Evolutionary conservation across 2,329 filamentous ascomycete genomes (phyloP).

Genomic region (Xylaria arbuscula): DNA sequence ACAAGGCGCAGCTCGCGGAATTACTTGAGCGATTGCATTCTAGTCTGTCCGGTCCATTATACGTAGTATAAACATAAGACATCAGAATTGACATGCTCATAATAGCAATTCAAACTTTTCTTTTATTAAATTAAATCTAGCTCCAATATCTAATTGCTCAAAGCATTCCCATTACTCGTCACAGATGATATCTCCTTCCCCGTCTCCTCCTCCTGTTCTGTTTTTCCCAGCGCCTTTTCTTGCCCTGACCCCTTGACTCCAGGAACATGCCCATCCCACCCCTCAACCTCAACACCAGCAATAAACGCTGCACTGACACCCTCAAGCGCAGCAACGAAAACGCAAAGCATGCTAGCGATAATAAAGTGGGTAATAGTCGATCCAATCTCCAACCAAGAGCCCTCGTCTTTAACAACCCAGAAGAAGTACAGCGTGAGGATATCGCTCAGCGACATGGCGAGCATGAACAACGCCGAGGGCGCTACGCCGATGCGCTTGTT

Average conservation of each 20-base stretch:
- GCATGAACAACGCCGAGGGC: slow-evolving; percentile 90
- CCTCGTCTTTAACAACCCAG: slow-evolving; percentile 96
- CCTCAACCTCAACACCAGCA: slow-evolving; percentile 76
- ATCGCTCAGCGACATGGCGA: slow-evolving; percentile 91
- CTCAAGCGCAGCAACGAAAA: slow-evolving; percentile 91
- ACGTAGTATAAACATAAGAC: too few species aligned
- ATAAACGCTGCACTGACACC: slow-evolving; percentile 86
- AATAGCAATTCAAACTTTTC: neutral
- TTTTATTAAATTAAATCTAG: slow-evolving; percentile 14
- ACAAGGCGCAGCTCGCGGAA: too few species aligned
- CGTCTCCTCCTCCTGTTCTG: slow-evolving; percentile 4
- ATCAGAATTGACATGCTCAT: neutral
- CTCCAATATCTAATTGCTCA: slow-evolving; percentile 29
- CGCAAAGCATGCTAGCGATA: slow-evolving; percentile 88
- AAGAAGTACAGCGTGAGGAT: slow-evolving; percentile 96
- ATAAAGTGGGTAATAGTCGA: slow-evolving; percentile 96
- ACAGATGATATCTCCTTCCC: slow-evolving; percentile 13
- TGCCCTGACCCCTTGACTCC: slow-evolving; percentile 31
- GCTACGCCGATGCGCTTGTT: slow-evolving; percentile 86
- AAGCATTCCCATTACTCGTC: slow-evolving; percentile 20
- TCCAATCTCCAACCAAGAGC: slow-evolving; percentile 96
- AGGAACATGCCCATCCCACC: slow-evolving; percentile 31
- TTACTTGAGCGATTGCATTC: too few species aligned
- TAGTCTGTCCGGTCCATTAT: too few species aligned
- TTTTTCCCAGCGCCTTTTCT: slow-evolving; percentile 11